Evolutionary conservation across 768 basidiomycete species (phyloP), one percentile per base, ranked within the genome.

Genomic region (Termitomyces sp.): DNA sequence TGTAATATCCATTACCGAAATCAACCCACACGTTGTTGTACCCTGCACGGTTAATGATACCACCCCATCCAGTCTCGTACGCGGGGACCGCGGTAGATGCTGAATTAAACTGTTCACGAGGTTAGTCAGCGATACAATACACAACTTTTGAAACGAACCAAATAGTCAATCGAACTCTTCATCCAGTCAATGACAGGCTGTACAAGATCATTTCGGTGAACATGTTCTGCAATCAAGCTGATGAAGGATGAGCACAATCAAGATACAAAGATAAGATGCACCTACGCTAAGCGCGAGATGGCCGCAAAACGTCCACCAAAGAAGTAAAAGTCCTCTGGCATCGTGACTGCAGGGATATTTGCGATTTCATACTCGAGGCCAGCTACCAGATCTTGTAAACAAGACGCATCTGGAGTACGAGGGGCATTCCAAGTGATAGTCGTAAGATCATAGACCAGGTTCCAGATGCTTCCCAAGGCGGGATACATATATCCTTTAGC

Each of bases 351-450:
- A 18, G 80, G 64, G 43, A 85, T 74, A 61, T 83, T 76, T 22
- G 74, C 69, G 37, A 80, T 76, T 60, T 82, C 82, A 59, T 77
- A 77, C 63, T 81, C 76, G 18, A 73, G 63, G 12, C 69, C 69
- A 41, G 69, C 68, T n/a, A 69, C 66, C 5, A 73, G 59, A 26
- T 63, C 57, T 20, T 61, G 47, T 3, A 48, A 64, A 57, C 72
- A 73, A 5, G 72, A 73, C 14, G 64, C 62, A 16, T 73, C 70
- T 0, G 71, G 69, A 29, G 61, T 50, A 32, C 72, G 66, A 41
- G 72, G 71, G 4, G 72, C 67, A 56, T 68, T 68, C 67, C 68
- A 72, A 24, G 64, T 66, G 56, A 72, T 72, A 18, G 69, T 71
- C 1, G 72, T 65, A 29, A 73, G 64, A 31, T 65, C 53, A 50